A percentile compares a stretch with the other conserved stretches of the same genome.
These are phyloP conservation scores for Beauveria scarabaeidicola DNA, from an alignment of 2,329 filamentous ascomycete genomes.

Conservation along the genomic window DNA sequence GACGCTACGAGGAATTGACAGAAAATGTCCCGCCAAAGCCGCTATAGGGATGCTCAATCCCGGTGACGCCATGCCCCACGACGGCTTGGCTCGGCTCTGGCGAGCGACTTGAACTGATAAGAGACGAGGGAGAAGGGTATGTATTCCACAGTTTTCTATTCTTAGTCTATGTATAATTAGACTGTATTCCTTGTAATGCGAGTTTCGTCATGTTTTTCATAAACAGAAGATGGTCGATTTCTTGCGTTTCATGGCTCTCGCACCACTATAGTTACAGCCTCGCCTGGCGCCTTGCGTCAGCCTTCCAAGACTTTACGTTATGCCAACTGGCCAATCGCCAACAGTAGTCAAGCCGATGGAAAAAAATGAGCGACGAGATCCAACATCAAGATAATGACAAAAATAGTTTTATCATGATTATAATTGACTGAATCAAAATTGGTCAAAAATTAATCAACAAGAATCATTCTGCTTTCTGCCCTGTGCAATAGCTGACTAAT, in stretches of 20 bases:
- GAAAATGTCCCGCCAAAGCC: neutral
- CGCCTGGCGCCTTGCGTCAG: neutral
- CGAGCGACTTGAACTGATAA: too few species aligned
- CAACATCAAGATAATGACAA: too few species aligned
- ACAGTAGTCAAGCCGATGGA: neutral
- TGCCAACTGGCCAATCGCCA: neutral
- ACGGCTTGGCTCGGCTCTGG: neutral
- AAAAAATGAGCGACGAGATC: too few species aligned
- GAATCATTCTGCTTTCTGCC: too few species aligned
- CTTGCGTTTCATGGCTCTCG: too few species aligned
- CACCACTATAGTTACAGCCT: too few species aligned
- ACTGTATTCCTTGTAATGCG: neutral
- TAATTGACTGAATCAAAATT: too few species aligned
- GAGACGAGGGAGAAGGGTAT: too few species aligned
- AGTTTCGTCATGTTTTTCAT: neutral
- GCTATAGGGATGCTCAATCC: neutral
- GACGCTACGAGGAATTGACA: neutral
- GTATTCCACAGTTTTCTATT: neutral
- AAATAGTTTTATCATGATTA: too few species aligned
- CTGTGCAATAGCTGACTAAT: too few species aligned
- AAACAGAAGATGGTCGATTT: too few species aligned
- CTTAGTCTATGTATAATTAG: neutral
- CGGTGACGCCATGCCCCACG: neutral
- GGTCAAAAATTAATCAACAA: too few species aligned
- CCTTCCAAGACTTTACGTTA: neutral